Evolutionary conservation across 2,329 filamentous ascomycete genomes (phyloP), one percentile per base, ranked within the genome.

Genomic region (Trichoderma sp.): DNA sequence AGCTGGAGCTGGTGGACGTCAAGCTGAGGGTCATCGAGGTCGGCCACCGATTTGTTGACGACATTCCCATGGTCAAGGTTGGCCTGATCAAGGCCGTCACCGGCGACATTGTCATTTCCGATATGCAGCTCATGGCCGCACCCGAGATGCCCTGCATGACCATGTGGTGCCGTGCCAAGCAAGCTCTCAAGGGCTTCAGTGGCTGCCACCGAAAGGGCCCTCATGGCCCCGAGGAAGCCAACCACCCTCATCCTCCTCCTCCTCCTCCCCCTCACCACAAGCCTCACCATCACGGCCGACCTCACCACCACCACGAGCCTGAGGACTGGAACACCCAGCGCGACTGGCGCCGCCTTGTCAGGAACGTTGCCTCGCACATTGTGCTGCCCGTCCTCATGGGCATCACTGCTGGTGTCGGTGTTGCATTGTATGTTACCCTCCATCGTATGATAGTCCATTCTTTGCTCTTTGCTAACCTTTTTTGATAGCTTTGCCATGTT

Each of bases 361-460:
- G 83, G 75, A 86, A 86, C 73, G 83, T 91, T 61, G 83, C 86
- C 71, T 82, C 88, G 47, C 87, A 90, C 71, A 85, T 93, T 56
- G 77, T 93, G 59, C 82, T 93, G 49, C 91, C 91, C 1, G 83
- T 92, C 65, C 80, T 91, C 64, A 84, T 92, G 72, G 91, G 91
- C 70, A 84, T 93, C 72, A 84, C 88, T 29, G 89, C 89, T 56
- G 91, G 91, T 75, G 85, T 92, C 67, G 84, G 85, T 35, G 88
- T 90, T 72, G 91, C 90, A 78, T 77, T 92, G 84, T 87, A 82
- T 77, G 84, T 83, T 40, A 43, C 56, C 24, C 21, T 24, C 11
- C 16, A 27, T 31, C 33, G 52, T 27, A 10, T n/a, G 16, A 27
- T 35, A 5, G 31, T 16, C 37, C 37, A 31, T 40, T 1, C 11